Conservation (phyloP, 768 basidiomycete genomes). For the Flagelloscypha sp. region DNA sequence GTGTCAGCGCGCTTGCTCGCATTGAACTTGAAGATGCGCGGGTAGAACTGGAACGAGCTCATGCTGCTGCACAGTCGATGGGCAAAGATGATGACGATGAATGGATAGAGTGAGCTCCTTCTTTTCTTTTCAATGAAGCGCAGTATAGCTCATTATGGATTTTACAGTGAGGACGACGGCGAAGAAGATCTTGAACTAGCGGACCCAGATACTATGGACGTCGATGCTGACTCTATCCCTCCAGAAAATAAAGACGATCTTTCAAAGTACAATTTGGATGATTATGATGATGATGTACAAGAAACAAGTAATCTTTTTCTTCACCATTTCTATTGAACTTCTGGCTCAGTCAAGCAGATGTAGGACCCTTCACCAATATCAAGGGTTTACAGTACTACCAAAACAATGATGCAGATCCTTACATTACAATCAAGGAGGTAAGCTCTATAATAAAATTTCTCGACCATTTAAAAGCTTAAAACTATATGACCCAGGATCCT, state of each 20-base stretch:
- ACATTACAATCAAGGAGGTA: slow-evolving; percentile 92
- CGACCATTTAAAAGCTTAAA: slow-evolving; percentile 6
- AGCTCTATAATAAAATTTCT: slow-evolving; percentile 13
- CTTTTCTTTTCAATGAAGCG: slow-evolving; percentile 9
- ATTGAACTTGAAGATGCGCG: slow-evolving; percentile 89
- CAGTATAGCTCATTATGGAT: slow-evolving; percentile 10
- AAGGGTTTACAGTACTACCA: slow-evolving; percentile 90
- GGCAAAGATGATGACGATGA: slow-evolving; percentile 48
- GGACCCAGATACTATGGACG: slow-evolving; percentile 62
- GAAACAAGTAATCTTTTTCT: slow-evolving; percentile 21
- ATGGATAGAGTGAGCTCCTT: slow-evolving; percentile 84
- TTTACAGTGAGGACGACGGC: slow-evolving; percentile 29
- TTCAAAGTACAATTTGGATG: slow-evolving; percentile 81
- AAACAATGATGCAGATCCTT: slow-evolving; percentile 91
- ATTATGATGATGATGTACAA: slow-evolving; percentile 76
- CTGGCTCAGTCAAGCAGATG: slow-evolving; percentile 27
- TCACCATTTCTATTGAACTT: slow-evolving; percentile 1
- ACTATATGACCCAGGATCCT: slow-evolving; percentile 40
- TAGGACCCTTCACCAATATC: slow-evolving; percentile 88
- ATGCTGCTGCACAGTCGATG: slow-evolving; percentile 67
- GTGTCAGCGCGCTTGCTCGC: slow-evolving; percentile 79
- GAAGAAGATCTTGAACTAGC: too few species aligned
- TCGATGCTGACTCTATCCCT: slow-evolving; percentile 28
- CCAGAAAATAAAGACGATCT: slow-evolving; percentile 54
- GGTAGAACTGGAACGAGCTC: slow-evolving; percentile 74